Base-by-base conservation (phyloP, 2,329 filamentous ascomycete genomes). In the Aspergillus latus region DNA sequence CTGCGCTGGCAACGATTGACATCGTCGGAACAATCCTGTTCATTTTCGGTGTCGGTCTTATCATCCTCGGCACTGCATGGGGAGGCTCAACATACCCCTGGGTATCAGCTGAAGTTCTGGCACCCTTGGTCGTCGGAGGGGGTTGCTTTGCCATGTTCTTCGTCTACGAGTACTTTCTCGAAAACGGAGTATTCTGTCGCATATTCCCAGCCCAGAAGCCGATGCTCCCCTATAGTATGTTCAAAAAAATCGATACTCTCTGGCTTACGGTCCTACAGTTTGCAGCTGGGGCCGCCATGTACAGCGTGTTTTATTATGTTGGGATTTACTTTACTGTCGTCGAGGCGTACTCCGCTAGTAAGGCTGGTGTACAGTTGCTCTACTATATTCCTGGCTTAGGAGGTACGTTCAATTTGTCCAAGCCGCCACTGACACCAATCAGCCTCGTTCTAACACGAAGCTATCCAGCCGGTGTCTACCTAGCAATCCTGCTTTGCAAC, bases 251-350 rank as follows among this genome's bases (percentile, higher is more conserved):
- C 34, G 85, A 90, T 60, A 81, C 84, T 1, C 75, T 78, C 0
- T 74, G 88, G n/a, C 69, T 89, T n/a, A 81, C 84, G 58, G 80
- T 82, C 56, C 78, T 87, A 60, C 85, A 86, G 60, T 83, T 86
- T 63, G 77, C 80, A 3, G 81, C 81, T 0, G 86, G 86, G 3
- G 80, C 84, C 62, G 65, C 72, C 13, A 67, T 76, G 59, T 80
- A 80, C 66, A 75, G 80, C 10, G 82, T 86, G 1, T 82, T 88
- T 61, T 89, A 89, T 68, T 89, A 88, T 62, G 83, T 87, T 62
- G 84, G 83, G 13, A 79, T 88, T 15, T 89, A 88, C 69, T 89
- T 88, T 67, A 82, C 83, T 1, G 72, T 87, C 13, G 85, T 88
- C 0, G 74, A 84, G 69, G 78, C 76, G 5, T 82, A 82, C 59